A percentile compares a stretch with the other conserved stretches of the same genome.
phyloP scores from a whole-genome alignment of 2,329 filamentous ascomycete genomes.

The Colletotrichum sidae region DNA sequence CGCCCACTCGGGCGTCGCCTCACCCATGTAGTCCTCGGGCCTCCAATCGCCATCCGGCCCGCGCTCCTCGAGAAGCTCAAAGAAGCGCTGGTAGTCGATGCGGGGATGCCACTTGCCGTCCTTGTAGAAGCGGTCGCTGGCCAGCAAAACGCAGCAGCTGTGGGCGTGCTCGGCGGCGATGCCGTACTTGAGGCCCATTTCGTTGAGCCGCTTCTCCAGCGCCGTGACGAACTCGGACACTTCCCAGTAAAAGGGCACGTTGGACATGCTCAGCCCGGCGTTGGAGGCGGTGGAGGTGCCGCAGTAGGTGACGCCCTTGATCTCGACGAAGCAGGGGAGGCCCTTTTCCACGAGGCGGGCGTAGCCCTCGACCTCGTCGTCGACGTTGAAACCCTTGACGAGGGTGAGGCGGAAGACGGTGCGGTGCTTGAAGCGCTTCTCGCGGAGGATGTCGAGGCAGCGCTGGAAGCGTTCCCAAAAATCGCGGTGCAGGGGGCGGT shows the following conservation, averaged over 20 bases:
- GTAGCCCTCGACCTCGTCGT: slow-evolving; percentile 92
- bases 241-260: slow-evolving; percentile 96
- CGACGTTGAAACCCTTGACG: slow-evolving; percentile 98
- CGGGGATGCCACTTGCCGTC: slow-evolving; percentile 88
- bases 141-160: slow-evolving; percentile 91
- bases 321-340: slow-evolving; percentile 90
- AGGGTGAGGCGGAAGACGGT: slow-evolving; percentile 96
- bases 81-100: slow-evolving; percentile 92
- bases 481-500: slow-evolving; percentile 91
- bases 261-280: slow-evolving; percentile 94
- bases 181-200: slow-evolving; percentile 82
- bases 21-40: slow-evolving; percentile 91
- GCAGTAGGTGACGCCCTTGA: slow-evolving; percentile 98
- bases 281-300: slow-evolving; percentile 87
- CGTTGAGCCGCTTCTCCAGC: slow-evolving; percentile 75
- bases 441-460: slow-evolving; percentile 89
- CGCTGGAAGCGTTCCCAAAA: slow-evolving; percentile 97
- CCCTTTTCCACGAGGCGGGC: slow-evolving; percentile 88
- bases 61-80: slow-evolving; percentile 80
- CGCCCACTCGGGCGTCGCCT: slow-evolving; percentile 91
- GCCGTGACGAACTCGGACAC: slow-evolving; percentile 84
- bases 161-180: slow-evolving; percentile 96
- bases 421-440: slow-evolving; percentile 85
- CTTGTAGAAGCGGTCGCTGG: slow-evolving; percentile 81
- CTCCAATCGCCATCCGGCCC: slow-evolving; percentile 75